Evolutionary conservation across 2,329 filamentous ascomycete species (phyloP).

Genomic region (Alternaria viburni): DNA sequence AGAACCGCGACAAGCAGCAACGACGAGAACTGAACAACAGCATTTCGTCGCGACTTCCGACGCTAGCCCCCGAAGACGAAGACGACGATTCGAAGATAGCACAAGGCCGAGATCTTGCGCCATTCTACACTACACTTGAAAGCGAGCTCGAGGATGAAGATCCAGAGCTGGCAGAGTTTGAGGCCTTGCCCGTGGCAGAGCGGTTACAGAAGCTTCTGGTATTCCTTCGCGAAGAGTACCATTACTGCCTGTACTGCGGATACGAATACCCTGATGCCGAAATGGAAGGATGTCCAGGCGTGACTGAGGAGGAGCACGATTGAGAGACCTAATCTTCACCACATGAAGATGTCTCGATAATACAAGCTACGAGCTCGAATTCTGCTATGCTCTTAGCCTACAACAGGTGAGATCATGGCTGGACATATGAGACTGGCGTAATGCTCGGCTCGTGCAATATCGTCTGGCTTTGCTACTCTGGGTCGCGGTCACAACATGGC

Average conservation of each 20-base stretch:
- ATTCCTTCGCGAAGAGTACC: slow-evolving; percentile 72
- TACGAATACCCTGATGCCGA: slow-evolving; percentile 72
- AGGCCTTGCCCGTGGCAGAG: slow-evolving; percentile 70
- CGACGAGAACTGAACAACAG: slow-evolving; percentile 38
- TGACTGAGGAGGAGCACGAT: slow-evolving; percentile 82
- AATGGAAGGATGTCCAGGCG: slow-evolving; percentile 89
- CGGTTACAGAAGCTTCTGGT: slow-evolving; percentile 69
- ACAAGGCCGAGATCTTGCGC: slow-evolving; percentile 63
- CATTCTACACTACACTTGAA: slow-evolving; percentile 60
- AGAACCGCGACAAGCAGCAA: slow-evolving; percentile 64
- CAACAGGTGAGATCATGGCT: not conserved
- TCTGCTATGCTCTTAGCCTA: not conserved
- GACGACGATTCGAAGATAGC: slow-evolving; percentile 76
- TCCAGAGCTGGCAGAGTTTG: slow-evolving; percentile 78
- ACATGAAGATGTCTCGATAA: not conserved
- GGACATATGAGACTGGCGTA: not conserved
- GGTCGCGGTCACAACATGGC: not conserved
- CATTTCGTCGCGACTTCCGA: slow-evolving; percentile 61
- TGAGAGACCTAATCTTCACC: slow-evolving; percentile 43
- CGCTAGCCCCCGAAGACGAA: slow-evolving; percentile 67
- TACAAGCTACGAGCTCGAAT: not conserved
- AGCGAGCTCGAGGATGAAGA: slow-evolving; percentile 81
- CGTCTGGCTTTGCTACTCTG: not conserved
- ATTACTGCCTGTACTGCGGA: slow-evolving; percentile 98
- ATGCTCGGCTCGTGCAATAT: not conserved